Evolutionary conservation across 257 asterid species (phyloP).

Genomic region (Jaltomata sinuosa): DNA sequence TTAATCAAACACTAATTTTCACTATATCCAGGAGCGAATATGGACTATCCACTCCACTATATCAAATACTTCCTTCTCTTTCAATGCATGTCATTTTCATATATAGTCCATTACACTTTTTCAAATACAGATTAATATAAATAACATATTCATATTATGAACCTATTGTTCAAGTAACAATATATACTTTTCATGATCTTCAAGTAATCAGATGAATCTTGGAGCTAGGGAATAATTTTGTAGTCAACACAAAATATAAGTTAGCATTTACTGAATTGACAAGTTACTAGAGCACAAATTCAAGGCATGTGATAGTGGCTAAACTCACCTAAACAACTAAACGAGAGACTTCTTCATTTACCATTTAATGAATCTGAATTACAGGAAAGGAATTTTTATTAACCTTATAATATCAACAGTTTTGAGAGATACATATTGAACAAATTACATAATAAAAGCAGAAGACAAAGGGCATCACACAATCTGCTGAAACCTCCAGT

Average conservation of each 20-base stretch:
- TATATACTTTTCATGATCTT: too few species aligned
- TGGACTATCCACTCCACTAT: neutral
- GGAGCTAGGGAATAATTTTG: too few species aligned
- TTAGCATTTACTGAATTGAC: too few species aligned
- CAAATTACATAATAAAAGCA: neutral
- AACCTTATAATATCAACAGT: conserved; percentile 5
- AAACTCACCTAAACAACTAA: conserved; percentile 65
- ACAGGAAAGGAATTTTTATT: conserved; percentile 8
- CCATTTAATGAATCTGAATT: conserved; percentile 72
- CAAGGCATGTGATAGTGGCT: neutral
- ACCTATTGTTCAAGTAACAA: too few species aligned
- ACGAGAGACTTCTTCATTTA: conserved; percentile 78
- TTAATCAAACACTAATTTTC: too few species aligned
- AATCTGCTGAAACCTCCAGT: neutral
- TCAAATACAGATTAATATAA: neutral
- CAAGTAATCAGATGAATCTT: too few species aligned
- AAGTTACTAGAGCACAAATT: neutral
- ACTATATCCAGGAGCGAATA: neutral
- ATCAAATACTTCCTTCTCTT: neutral
- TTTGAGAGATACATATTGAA: neutral
- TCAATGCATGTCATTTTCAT: neutral
- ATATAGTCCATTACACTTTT: neutral
- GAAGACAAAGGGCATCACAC: neutral
- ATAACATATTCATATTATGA: neutral
- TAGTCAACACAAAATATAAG: too few species aligned